Percentiles rank a stretch among this genome's conserved stretches.
phyloP scores from a whole-genome alignment of 306 rosid genomes.

The Delonix regia region DNA sequence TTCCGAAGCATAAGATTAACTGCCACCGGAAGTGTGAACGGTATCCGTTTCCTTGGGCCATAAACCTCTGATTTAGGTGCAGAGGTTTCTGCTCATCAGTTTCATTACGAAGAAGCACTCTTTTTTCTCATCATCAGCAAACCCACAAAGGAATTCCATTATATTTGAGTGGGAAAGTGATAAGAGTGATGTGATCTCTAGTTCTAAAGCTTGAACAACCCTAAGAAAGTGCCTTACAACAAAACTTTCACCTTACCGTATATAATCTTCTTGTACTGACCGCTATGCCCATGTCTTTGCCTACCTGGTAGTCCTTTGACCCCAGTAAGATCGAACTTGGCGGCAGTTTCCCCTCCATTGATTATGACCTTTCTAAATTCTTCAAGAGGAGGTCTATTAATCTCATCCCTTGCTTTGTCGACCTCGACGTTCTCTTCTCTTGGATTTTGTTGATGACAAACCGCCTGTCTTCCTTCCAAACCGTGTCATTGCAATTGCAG shows the following conservation, averaged over 20 bases:
- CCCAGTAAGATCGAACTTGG: constrained; percentile 72
- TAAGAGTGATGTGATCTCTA: constrained; percentile 63
- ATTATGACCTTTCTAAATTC: constrained; percentile 53
- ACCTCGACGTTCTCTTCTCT: constrained; percentile 52
- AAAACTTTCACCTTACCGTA: constrained; percentile 93
- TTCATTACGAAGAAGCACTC: constrained; percentile 78
- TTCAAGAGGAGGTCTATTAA: constrained; percentile 56
- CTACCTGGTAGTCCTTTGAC: constrained; percentile 75
- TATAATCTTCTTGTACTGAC: constrained; percentile 72
- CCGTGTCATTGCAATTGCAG: constrained; percentile 52
- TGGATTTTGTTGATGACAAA: constrained; percentile 50
- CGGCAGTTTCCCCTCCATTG: constrained; percentile 55
- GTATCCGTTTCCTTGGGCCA: constrained; percentile 65
- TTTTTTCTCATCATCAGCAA: constrained; percentile 76
- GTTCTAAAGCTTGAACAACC: constrained; percentile 56
- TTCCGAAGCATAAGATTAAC: constrained; percentile 95
- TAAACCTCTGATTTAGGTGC: constrained; percentile 63
- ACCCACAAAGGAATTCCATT: constrained; percentile 63
- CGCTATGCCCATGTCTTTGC: constrained; percentile 70
- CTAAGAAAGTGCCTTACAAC: constrained; percentile 67
- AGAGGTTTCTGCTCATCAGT: constrained; percentile 74
- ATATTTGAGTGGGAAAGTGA: constrained; percentile 83
- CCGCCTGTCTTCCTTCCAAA: constrained; percentile 85
- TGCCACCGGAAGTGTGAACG: constrained; percentile 74
- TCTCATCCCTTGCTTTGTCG: constrained; percentile 55